Evolutionary conservation across 192 early-diverging fungal genomes (phyloP).

Genomic region (Dispira simplex): DNA sequence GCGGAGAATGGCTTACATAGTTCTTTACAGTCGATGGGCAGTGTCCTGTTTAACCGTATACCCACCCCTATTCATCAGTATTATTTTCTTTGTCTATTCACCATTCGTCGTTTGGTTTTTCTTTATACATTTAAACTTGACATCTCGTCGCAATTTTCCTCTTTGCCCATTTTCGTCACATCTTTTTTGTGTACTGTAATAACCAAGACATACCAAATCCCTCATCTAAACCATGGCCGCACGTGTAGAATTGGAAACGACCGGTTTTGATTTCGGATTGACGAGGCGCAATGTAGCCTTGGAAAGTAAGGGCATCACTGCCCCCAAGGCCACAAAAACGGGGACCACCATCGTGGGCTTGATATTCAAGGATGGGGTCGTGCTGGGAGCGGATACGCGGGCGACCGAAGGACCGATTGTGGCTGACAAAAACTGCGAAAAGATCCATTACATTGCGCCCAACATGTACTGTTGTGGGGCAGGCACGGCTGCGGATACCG

Average conservation of each 20-base stretch:
- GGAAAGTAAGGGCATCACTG: conserved; percentile 54
- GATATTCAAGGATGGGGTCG: conserved; percentile 88
- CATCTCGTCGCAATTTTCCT: not conserved
- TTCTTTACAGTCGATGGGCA: too few species aligned
- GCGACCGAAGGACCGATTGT: conserved; percentile 92
- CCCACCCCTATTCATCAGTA: too few species aligned
- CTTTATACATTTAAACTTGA: not conserved
- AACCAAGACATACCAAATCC: not conserved
- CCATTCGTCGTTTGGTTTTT: too few species aligned
- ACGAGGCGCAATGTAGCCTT: conserved; percentile 56
- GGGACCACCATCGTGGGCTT: conserved; percentile 96
- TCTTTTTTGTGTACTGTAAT: too few species aligned
- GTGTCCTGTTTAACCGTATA: too few species aligned
- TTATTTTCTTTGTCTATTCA: too few species aligned
- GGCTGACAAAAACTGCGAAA: conserved; percentile 97
- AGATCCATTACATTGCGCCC: conserved; percentile 95
- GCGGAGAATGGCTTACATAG: too few species aligned
- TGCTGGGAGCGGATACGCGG: conserved; percentile 93
- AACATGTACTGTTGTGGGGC: conserved; percentile 99
- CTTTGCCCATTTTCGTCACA: not conserved
- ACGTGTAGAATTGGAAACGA: too few species aligned
- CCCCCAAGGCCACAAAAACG: conserved; percentile 79
- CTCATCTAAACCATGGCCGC: too few species aligned
- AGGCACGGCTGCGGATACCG: conserved; percentile 98
- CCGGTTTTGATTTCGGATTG: not conserved